Conservation (phyloP, 306 rosid species). For the Lablab purpureus region DNA sequence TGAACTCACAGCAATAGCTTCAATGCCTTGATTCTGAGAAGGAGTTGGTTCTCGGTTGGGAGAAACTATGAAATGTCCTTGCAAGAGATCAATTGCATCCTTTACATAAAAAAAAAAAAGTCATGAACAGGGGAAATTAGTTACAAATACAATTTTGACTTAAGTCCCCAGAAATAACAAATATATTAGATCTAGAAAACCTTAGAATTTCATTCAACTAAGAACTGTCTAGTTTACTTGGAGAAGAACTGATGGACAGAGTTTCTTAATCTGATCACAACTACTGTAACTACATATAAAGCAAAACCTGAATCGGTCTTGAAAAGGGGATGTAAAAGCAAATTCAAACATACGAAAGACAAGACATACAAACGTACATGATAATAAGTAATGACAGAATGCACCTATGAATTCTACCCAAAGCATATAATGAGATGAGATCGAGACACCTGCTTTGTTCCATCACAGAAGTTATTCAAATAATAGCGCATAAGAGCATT, state of each 20-base stretch:
- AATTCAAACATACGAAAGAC: constrained; percentile 1
- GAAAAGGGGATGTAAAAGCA: not conserved
- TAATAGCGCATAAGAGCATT: constrained; percentile 79
- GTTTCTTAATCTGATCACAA: not conserved
- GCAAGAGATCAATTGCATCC: constrained; percentile 93
- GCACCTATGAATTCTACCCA: not conserved
- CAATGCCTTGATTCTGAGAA: constrained; percentile 73
- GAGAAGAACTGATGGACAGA: not conserved
- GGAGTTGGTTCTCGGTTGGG: constrained; percentile 66
- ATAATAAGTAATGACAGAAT: constrained; percentile 8
- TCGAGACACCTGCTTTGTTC: constrained; percentile 75
- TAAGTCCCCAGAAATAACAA: not conserved
- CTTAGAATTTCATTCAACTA: not conserved
- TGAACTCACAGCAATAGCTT: constrained; percentile 84
- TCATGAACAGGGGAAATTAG: constrained; percentile 9
- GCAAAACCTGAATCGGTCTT: constrained; percentile 1
- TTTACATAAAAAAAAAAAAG: constrained; percentile 41
- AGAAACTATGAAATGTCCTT: constrained; percentile 87
- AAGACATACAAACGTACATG: not conserved
- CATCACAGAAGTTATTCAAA: constrained; percentile 77
- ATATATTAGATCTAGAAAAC: constrained; percentile 11
- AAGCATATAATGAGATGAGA: constrained; percentile 37
- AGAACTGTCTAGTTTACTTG: not conserved
- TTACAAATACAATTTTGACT: constrained; percentile 1
- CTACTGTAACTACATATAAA: not conserved